Conservation (phyloP, 2,329 filamentous ascomycete species). For the Fusarium liriodendri region DNA sequence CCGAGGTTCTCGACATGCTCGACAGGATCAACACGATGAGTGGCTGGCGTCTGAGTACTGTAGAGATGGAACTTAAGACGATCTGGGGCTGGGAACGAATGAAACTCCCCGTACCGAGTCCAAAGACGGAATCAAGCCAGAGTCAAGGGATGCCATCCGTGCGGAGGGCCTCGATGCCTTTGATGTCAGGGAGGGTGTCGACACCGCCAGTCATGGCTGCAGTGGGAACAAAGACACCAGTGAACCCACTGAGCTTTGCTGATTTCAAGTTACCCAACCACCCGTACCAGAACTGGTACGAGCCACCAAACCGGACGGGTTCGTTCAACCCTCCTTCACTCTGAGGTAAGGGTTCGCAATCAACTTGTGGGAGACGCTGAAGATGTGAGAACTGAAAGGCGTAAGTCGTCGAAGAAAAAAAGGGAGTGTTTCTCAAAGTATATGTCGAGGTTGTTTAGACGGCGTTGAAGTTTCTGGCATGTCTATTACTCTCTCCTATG, state of each 20-base stretch:
- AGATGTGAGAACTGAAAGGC: background rate
- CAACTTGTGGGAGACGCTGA: background rate
- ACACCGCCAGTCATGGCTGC: constrained; percentile 43
- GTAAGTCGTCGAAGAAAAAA: background rate
- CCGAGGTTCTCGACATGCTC: constrained; percentile 83
- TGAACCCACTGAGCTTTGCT: constrained; percentile 79
- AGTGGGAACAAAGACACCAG: constrained; percentile 51
- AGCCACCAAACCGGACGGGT: constrained; percentile 69
- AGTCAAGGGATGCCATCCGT: constrained; percentile 2
- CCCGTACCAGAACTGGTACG: constrained; percentile 84
- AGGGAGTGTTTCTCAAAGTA: background rate
- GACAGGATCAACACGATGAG: constrained; percentile 80
- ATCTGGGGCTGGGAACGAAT: constrained; percentile 76
- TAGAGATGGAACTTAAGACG: constrained; percentile 78
- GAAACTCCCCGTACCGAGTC: constrained; percentile 16
- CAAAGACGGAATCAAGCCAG: constrained; percentile 19
- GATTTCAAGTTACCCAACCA: constrained; percentile 84
- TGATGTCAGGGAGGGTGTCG: constrained; percentile 27
- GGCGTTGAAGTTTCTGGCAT: constrained; percentile 9
- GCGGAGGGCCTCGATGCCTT: constrained; percentile 18
- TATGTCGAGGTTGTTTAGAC: constrained; percentile 17
- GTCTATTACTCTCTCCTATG: constrained; percentile 34
- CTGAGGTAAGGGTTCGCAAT: background rate
- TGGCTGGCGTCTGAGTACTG: constrained; percentile 79
- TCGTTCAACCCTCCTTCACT: constrained; percentile 30